These are phyloP conservation scores for Nakaseomyces bracarensis DNA, from an alignment of 1,139 yeast species.

Conservation along the genomic window DNA sequence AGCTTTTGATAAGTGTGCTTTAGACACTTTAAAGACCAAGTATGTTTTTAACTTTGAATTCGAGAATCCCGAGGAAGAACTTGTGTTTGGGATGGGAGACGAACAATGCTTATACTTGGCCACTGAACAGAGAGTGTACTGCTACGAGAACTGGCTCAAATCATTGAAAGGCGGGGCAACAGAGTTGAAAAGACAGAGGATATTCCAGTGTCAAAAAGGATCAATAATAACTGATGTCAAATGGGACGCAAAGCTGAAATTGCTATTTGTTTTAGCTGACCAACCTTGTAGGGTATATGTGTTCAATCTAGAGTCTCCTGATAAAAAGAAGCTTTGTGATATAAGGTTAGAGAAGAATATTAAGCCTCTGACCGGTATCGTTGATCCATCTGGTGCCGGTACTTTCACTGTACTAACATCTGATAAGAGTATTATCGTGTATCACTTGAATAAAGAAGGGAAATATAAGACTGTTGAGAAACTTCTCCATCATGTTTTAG, in stretches of 20 bases:
- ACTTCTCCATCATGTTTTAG: conserved; percentile 25
- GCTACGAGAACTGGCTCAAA: conserved; percentile 15
- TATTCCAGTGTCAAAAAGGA: conserved; percentile 16
- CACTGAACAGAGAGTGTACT: conserved; percentile 20
- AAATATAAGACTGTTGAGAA: conserved; percentile 20
- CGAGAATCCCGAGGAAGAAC: conserved; percentile 11
- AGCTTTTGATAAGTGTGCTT: conserved; percentile 25
- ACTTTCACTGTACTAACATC: conserved; percentile 23
- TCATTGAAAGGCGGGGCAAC: conserved; percentile 8
- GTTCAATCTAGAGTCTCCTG: neutral
- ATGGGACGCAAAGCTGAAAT: conserved; percentile 15
- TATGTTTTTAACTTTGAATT: conserved; percentile 12
- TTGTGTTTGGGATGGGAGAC: conserved; percentile 17
- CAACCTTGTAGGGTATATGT: conserved; percentile 1
- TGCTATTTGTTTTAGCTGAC: conserved; percentile 20
- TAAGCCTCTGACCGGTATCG: conserved; percentile 25
- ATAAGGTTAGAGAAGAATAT: conserved; percentile 16
- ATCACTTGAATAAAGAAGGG: conserved; percentile 24
- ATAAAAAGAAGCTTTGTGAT: conserved; percentile 11
- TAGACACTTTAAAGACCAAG: conserved; percentile 16
- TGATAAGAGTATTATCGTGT: conserved; percentile 26
- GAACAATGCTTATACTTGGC: conserved; percentile 19
- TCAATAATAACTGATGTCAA: conserved; percentile 29
- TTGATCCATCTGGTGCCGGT: conserved; percentile 25
- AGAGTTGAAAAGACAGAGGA: conserved; percentile 6